These are phyloP conservation scores for Colletotrichum plurivorum DNA, from an alignment of 2,329 filamentous ascomycete species.

Conservation along the genomic window DNA sequence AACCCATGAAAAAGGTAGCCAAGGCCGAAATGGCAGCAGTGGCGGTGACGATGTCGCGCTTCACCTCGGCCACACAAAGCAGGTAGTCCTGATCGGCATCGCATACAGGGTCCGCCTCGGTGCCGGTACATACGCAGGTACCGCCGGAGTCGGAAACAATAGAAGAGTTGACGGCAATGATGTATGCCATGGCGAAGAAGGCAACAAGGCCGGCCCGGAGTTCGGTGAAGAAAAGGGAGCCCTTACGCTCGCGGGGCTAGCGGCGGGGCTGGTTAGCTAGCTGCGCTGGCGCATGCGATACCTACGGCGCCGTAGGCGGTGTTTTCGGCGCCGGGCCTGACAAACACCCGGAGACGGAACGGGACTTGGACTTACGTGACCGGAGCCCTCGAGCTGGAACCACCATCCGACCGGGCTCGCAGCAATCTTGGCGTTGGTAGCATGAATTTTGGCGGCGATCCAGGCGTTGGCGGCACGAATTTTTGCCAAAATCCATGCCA, in stretches of 20 bases:
- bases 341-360: not conserved
- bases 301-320: too few relatives aligned
- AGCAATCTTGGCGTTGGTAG: conserved; percentile 71
- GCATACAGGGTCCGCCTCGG: conserved; percentile 67
- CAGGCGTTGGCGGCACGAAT: conserved; percentile 65
- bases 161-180: conserved; percentile 67
- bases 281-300: not conserved
- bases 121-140: conserved; percentile 79
- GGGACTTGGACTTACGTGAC: conserved; percentile 74
- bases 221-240: conserved; percentile 86
- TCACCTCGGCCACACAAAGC: conserved; percentile 75
- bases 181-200: conserved; percentile 76
- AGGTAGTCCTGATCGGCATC: conserved; percentile 69
- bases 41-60: conserved; percentile 85
- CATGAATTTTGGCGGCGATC: conserved; percentile 69
- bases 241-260: conserved; percentile 79
- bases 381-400: conserved; percentile 86
- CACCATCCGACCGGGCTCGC: conserved; percentile 76
- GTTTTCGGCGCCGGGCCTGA: too few relatives aligned
- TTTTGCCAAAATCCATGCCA: conserved; percentile 48
- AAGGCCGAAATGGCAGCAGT: conserved; percentile 87
- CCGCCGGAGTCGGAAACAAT: conserved; percentile 77
- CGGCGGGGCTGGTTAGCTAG: conserved; percentile 35
- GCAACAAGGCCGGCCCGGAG: conserved; percentile 86
- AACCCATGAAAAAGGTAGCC: conserved; percentile 85